A percentile compares a stretch with the other conserved stretches of the same genome.
These are phyloP conservation scores for Amanita polypyramis DNA, from an alignment of 768 basidiomycete species.

Conservation along the genomic window DNA sequence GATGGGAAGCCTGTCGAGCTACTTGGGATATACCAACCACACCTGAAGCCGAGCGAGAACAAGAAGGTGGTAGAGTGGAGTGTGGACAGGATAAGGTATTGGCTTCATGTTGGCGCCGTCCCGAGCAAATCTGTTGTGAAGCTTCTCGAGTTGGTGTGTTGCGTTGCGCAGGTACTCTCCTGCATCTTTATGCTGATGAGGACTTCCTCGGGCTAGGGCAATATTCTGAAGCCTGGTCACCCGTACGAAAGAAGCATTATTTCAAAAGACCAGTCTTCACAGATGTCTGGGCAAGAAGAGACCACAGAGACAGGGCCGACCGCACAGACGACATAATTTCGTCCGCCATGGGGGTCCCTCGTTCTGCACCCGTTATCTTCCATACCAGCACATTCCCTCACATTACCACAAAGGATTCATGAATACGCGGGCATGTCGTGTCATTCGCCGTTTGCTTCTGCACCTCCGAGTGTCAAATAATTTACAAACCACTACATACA, in stretches of 20 bases:
- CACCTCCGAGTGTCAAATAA: not conserved
- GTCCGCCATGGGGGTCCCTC: not conserved
- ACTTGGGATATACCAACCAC: slow-evolving; percentile 78
- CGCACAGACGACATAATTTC: not conserved
- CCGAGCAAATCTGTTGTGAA: slow-evolving; percentile 72
- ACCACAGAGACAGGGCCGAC: not conserved
- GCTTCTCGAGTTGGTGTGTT: slow-evolving; percentile 69
- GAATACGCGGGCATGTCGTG: not conserved
- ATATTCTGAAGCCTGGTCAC: slow-evolving; percentile 46
- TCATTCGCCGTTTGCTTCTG: not conserved
- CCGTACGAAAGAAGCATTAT: slow-evolving; percentile 29
- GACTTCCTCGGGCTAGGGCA: slow-evolving; percentile 36
- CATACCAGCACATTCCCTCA: not conserved
- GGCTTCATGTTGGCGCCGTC: slow-evolving; percentile 77
- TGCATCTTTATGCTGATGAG: not conserved
- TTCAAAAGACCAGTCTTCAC: not conserved
- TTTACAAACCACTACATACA: not conserved
- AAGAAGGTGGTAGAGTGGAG: slow-evolving; percentile 86
- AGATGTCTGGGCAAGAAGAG: not conserved
- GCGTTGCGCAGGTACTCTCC: slow-evolving; percentile 6
- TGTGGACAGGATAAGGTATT: slow-evolving; percentile 80
- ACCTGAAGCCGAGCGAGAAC: slow-evolving; percentile 32
- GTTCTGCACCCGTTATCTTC: not conserved
- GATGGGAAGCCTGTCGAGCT: slow-evolving; percentile 84
- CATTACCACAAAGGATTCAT: not conserved